Percentiles rank a stretch among this genome's conserved stretches.
These are phyloP conservation scores for Aspergillus pseudotamarii DNA, from an alignment of 2,329 filamentous ascomycete species.

Conservation along the genomic window DNA sequence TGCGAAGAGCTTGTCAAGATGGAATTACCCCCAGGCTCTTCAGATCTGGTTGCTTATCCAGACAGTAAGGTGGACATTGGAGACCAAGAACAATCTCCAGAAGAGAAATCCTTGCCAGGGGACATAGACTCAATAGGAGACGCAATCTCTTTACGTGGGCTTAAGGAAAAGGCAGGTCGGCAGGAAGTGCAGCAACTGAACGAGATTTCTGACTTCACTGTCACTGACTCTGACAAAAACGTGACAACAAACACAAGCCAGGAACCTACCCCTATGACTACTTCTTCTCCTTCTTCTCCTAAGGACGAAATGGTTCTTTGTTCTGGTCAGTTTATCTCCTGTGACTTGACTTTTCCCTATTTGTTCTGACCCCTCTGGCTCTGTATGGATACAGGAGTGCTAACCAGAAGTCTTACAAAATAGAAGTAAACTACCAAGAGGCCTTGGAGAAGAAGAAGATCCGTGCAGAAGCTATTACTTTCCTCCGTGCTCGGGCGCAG, in stretches of 20 bases:
- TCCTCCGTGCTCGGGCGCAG: constrained; percentile 18
- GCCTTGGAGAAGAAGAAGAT: constrained; percentile 7
- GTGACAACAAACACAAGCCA: constrained; percentile 1
- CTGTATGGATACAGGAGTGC: neutral
- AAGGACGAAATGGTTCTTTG: neutral
- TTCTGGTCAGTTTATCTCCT: neutral
- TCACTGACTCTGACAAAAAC: neutral
- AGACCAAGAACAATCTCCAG: neutral
- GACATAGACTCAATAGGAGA: neutral
- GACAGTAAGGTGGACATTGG: neutral
- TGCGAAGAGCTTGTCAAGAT: neutral
- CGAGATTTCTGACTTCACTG: neutral
- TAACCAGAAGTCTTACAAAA: neutral
- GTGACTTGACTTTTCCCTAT: neutral
- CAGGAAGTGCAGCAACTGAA: neutral
- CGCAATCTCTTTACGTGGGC: neutral
- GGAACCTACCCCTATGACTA: neutral
- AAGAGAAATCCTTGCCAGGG: neutral
- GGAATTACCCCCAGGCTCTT: neutral
- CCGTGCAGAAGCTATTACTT: constrained; percentile 17
- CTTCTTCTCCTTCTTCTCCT: neutral
- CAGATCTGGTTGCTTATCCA: neutral
- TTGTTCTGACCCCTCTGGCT: neutral
- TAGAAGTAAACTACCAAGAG: neutral
- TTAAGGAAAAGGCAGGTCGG: neutral